phyloP scores from a whole-genome alignment of 2,329 filamentous ascomycete species.

The Ustilaginoidea virens region DNA sequence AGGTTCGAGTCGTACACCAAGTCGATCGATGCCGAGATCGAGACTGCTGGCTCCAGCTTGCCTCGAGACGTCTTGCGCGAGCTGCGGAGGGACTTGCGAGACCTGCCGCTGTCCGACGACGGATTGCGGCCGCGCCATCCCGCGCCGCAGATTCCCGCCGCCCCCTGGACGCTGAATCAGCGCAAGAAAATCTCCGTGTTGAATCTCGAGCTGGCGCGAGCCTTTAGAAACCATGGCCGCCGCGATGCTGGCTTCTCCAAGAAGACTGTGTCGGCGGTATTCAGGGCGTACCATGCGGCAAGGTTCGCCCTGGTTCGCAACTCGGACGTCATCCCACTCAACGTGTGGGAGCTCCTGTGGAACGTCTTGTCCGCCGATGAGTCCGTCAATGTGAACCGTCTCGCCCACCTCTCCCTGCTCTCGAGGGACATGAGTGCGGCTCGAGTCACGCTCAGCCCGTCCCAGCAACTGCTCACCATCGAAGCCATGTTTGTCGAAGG shows the following conservation, averaged over 20 bases:
- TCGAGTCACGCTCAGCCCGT: constrained; percentile 35
- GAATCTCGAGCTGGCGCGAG: constrained; percentile 16
- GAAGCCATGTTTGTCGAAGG: constrained; percentile 52
- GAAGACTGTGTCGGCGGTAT: constrained; percentile 24
- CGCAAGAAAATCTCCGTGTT: constrained; percentile 22
- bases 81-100: constrained; percentile 14
- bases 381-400: constrained; percentile 34
- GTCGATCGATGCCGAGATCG: constrained; percentile 20
- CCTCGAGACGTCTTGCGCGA: constrained; percentile 18
- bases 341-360: constrained; percentile 54
- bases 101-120: constrained; percentile 10
- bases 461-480: constrained; percentile 50
- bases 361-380: constrained; percentile 38
- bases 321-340: constrained; percentile 40
- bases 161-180: constrained; percentile 21
- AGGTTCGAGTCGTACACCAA: constrained; percentile 19
- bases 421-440: constrained; percentile 50
- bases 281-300: constrained; percentile 34
- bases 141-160: constrained; percentile 20
- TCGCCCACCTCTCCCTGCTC: constrained; percentile 45
- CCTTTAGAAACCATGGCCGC: constrained; percentile 14
- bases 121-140: constrained; percentile 10
- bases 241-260: constrained; percentile 13
- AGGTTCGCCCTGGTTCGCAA: constrained; percentile 26
- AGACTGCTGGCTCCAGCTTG: constrained; percentile 14